Base-by-base conservation (phyloP, 2,329 filamentous ascomycete species). In the Colletotrichum plurivorum region DNA sequence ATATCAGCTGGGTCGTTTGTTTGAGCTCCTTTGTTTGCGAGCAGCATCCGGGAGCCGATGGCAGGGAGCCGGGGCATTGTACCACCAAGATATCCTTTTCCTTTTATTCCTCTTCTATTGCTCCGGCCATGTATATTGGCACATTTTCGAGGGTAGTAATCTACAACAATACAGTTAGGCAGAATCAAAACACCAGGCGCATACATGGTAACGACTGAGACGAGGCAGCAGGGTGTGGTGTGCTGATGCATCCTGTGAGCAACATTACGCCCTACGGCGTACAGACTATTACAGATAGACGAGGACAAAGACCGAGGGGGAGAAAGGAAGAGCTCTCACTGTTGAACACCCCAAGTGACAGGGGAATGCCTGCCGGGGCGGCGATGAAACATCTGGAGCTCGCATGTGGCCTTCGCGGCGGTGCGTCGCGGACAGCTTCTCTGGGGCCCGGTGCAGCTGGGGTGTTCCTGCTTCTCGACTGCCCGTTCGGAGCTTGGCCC, bases 31-130 rank as follows among this genome's bases (percentile, higher is more conserved):
- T 49, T 58, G n/a, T 60, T 55, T 62, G 46, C 45, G 64, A 67
- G 41, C 53, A 70, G 63, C 63, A 63, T 68, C 66, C 53, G 46
- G 64, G 52, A 70, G 59, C 54, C 64, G 52, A 66, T 60, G 67
- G 67, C 56, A 45, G 55, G 67, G 55, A 69, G 67, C 62, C 55
- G 67, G 67, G 63, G 67, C 67, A 68, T 70, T 70, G 67, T 70
- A 70, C 51, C 59, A 70, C 67, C 58, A 70, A 68, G 67, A 70
- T 70, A 70, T 70, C 67, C 67, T 62, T 67, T 70, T 70, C 67
- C 58, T 70, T 70, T 68, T 63, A 53, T 67, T 67, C 46, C 63
- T 70, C 54, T 70, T 63, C 67, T 58, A 36, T 57, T 56, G 67
- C 67, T 70, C 63, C 67, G 51, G 67, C 55, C 67, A 69, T 56